These are phyloP conservation scores for Escovopsis weberi DNA, from an alignment of 2,329 filamentous ascomycete genomes.

Conservation along the genomic window DNA sequence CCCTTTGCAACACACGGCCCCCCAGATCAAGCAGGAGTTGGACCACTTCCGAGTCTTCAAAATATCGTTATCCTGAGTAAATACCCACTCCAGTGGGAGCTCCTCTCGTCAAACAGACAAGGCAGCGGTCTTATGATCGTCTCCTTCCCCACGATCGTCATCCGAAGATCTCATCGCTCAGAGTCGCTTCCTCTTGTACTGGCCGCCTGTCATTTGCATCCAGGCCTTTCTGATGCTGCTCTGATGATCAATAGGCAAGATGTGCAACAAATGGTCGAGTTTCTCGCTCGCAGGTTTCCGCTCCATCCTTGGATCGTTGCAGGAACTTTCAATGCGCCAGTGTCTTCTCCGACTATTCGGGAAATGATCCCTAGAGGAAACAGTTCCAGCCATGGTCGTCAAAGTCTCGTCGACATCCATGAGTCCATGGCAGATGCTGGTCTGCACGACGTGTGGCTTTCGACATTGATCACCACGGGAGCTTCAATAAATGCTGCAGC, in stretches of 20 bases:
- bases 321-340: slow-evolving; percentile 51
- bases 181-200: slow-evolving; percentile 30
- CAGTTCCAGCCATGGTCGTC: slow-evolving; percentile 35
- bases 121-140: slow-evolving; percentile 45
- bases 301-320: slow-evolving; percentile 39
- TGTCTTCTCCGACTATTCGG: slow-evolving; percentile 41
- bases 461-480: slow-evolving; percentile 27
- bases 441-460: slow-evolving; percentile 38
- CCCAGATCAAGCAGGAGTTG: slow-evolving; percentile 33
- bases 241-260: slow-evolving; percentile 43
- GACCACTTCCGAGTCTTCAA: slow-evolving; percentile 40
- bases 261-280: slow-evolving; percentile 31
- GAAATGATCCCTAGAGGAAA: slow-evolving; percentile 35
- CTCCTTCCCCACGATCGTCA: slow-evolving; percentile 17
- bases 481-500: slow-evolving; percentile 20
- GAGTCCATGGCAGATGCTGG: slow-evolving; percentile 27
- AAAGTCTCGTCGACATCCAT: slow-evolving; percentile 31
- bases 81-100: slow-evolving; percentile 39
- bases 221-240: slow-evolving; percentile 43
- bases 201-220: slow-evolving; percentile 45
- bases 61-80: slow-evolving; percentile 48
- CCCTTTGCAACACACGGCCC: slow-evolving; percentile 43
- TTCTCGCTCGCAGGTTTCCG: slow-evolving; percentile 28
- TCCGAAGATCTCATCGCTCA: neutral
- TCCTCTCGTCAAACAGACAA: slow-evolving; percentile 35